phyloP scores from a whole-genome alignment of 257 asterid species.

The Penstemon eatonii region DNA sequence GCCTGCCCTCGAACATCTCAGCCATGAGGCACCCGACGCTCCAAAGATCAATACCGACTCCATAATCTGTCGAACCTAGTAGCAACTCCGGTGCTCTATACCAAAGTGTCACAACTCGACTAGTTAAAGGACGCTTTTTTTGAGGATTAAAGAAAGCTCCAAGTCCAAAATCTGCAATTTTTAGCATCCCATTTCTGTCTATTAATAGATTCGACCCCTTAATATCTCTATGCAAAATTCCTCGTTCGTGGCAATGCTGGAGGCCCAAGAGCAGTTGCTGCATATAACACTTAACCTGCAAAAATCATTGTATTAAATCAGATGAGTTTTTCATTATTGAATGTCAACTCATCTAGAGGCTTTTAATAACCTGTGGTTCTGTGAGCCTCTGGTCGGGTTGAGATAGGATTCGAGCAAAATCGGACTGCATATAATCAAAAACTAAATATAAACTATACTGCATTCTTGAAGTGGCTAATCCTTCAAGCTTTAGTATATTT shows the following conservation, averaged over 20 bases:
- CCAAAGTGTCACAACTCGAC: constrained; percentile 89
- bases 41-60: constrained; percentile 80
- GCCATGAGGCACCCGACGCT: constrained; percentile 91
- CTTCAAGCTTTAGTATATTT: constrained; percentile 73
- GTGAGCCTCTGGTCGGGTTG: constrained; percentile 61
- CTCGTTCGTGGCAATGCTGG: constrained; percentile 78
- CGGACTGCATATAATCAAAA: constrained; percentile 68
- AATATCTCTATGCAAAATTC: constrained; percentile 75
- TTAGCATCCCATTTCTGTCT: constrained; percentile 65
- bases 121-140: constrained; percentile 59
- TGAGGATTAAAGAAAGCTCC: constrained; percentile 52
- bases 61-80: constrained; percentile 78
- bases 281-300: constrained; percentile 78
- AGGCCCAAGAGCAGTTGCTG: constrained; percentile 71
- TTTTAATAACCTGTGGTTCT: constrained; percentile 63
- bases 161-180: constrained; percentile 82
- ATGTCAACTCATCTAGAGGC: not conserved
- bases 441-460: constrained; percentile 80
- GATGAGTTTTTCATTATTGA: not conserved
- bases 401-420: constrained; percentile 54
- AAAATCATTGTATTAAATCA: not conserved
- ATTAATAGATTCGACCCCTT: constrained; percentile 82
- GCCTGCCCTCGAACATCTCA: constrained; percentile 79
- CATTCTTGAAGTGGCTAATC: constrained; percentile 90
- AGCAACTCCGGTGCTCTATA: constrained; percentile 81